These are phyloP conservation scores for Podaxis mareebaensis DNA, from an alignment of 768 basidiomycete species.

Conservation along the genomic window DNA sequence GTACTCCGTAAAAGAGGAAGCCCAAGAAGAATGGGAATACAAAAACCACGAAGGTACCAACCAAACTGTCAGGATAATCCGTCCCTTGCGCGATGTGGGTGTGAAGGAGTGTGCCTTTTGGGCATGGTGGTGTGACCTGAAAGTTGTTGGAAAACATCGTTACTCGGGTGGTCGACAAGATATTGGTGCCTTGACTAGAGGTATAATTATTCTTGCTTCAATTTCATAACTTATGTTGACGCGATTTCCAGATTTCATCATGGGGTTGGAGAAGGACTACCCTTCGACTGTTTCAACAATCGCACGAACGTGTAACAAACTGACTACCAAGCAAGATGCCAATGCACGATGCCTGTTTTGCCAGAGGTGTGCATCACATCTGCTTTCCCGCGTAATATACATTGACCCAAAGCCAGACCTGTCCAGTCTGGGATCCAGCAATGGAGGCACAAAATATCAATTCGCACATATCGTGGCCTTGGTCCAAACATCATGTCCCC, in stretches of 20 bases:
- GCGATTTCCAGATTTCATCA: conserved; percentile 63
- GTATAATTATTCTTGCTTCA: conserved; percentile 33
- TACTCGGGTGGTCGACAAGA: conserved; percentile 48
- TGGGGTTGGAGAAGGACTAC: conserved; percentile 78
- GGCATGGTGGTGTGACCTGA: conserved; percentile 70
- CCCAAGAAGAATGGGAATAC: conserved; percentile 66
- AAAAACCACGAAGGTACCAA: conserved; percentile 20
- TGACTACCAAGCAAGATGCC: conserved; percentile 63
- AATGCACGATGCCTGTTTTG: conserved; percentile 60
- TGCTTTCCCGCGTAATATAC: background rate
- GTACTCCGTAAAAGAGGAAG: conserved; percentile 65
- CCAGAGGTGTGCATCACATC: conserved; percentile 47
- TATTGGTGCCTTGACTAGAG: conserved; percentile 68
- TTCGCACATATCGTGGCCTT: conserved; percentile 49
- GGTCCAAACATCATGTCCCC: conserved; percentile 25
- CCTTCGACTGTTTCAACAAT: conserved; percentile 88
- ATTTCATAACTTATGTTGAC: background rate
- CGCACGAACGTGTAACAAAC: conserved; percentile 75
- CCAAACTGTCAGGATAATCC: conserved; percentile 47
- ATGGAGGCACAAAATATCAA: conserved; percentile 77
- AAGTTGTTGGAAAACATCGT: conserved; percentile 37
- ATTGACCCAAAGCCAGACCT: conserved; percentile 42
- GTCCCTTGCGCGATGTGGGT: conserved; percentile 72
- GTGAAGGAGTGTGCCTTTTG: conserved; percentile 81
- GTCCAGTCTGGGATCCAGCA: conserved; percentile 63